A percentile compares a stretch with the other conserved stretches of the same genome.
phyloP scores from a whole-genome alignment of 2,329 filamentous ascomycete species.

The Cladosporium cucumerinum region DNA sequence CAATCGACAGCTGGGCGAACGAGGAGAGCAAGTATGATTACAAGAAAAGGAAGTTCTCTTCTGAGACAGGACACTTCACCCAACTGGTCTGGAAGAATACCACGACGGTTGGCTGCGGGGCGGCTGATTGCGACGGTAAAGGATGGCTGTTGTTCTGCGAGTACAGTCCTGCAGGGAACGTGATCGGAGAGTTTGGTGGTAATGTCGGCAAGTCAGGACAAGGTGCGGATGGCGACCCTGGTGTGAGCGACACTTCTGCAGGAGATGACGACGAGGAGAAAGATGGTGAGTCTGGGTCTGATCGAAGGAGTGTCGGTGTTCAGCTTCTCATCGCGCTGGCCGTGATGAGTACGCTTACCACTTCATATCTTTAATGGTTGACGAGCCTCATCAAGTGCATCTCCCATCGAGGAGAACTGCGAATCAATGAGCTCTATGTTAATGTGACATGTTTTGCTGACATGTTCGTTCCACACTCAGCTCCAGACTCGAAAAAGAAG shows the following conservation, averaged over 20 bases:
- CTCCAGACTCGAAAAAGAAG: background rate
- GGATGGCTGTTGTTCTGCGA: conserved; percentile 38
- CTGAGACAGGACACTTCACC: conserved; percentile 32
- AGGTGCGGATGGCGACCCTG: conserved; percentile 22
- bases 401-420: background rate
- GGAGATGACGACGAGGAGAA: background rate
- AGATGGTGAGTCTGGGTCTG: background rate
- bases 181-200: conserved; percentile 32
- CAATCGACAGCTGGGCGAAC: conserved; percentile 33
- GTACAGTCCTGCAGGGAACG: conserved; percentile 39
- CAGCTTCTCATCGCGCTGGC: conserved; percentile 7
- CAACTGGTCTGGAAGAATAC: conserved; percentile 35
- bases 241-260: conserved; percentile 18
- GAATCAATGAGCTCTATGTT: background rate
- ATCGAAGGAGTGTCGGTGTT: background rate
- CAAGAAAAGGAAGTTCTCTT: conserved; percentile 26
- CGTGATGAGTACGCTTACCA: background rate
- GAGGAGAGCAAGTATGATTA: conserved; percentile 33
- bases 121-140: conserved; percentile 26
- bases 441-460: background rate
- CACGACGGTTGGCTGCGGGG: conserved; percentile 30
- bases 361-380: background rate
- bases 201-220: conserved; percentile 34
- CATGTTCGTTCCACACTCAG: background rate
- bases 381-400: background rate